Conservation (phyloP, 75 land plant genomes). For the Sequoiadendron giganteum region DNA sequence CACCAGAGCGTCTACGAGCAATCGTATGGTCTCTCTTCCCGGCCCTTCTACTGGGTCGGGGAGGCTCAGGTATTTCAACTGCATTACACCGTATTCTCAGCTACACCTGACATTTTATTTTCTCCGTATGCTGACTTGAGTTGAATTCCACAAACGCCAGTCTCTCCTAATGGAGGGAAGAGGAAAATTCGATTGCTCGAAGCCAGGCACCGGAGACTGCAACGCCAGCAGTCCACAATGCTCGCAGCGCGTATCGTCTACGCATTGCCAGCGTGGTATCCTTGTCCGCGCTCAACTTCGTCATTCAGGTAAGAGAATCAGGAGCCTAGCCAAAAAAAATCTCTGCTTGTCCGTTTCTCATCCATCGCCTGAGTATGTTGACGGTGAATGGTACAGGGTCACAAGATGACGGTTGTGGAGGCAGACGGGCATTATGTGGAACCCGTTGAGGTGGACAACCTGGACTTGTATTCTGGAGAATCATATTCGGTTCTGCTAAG, state of each 20-base stretch:
- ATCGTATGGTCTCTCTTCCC: slow-evolving; percentile 53
- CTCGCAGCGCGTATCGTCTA: slow-evolving; percentile 58
- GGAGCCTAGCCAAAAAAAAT: too few relatives aligned
- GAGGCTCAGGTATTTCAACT: slow-evolving; percentile 62
- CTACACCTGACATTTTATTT: neutral
- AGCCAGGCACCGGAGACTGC: slow-evolving; percentile 21
- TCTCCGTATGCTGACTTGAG: neutral
- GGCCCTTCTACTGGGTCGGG: slow-evolving; percentile 66
- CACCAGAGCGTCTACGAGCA: slow-evolving; percentile 44
- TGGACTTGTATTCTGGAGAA: slow-evolving; percentile 92
- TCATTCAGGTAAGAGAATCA: slow-evolving; percentile 28
- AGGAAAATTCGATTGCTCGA: slow-evolving; percentile 69
- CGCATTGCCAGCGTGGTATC: slow-evolving; percentile 75
- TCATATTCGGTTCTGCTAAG: slow-evolving; percentile 78
- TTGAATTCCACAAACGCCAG: slow-evolving; percentile 18
- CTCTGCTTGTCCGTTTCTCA: too few relatives aligned
- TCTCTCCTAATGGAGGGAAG: slow-evolving; percentile 69
- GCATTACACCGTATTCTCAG: neutral
- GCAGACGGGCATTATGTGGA: slow-evolving; percentile 84
- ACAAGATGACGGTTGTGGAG: slow-evolving; percentile 84
- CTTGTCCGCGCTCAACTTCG: slow-evolving; percentile 44
- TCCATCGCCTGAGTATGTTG: neutral
- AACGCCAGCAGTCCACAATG: slow-evolving; percentile 36
- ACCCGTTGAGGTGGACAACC: slow-evolving; percentile 51
- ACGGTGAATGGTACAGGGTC: slow-evolving; percentile 35